Conservation (phyloP, 768 basidiomycete genomes). For the Lentinula sp. region DNA sequence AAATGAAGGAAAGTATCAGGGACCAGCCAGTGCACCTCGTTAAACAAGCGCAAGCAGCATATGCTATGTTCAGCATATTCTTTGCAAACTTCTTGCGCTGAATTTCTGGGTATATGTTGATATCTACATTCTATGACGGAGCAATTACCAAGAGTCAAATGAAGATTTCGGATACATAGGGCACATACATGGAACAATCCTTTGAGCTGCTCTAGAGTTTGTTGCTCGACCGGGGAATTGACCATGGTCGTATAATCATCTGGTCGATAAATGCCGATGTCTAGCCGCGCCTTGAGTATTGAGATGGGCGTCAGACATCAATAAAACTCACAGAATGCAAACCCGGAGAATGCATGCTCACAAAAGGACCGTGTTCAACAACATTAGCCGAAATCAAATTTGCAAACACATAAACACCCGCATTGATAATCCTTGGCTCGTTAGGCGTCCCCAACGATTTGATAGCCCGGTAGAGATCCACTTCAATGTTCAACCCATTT, state of each 20-base stretch:
- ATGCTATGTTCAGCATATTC: slow-evolving; percentile 59
- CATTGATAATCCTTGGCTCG: slow-evolving; percentile 47
- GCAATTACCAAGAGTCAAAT: background rate
- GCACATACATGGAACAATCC: slow-evolving; percentile 43
- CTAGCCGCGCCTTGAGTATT: slow-evolving; percentile 36
- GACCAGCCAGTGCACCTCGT: slow-evolving; percentile 25
- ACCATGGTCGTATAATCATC: slow-evolving; percentile 29
- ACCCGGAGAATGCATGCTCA: slow-evolving; percentile 20
- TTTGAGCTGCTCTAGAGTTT: slow-evolving; percentile 37
- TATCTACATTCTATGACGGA: background rate
- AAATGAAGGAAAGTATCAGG: background rate
- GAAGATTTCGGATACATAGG: slow-evolving; percentile 10
- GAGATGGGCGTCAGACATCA: background rate
- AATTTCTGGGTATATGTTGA: slow-evolving; percentile 34
- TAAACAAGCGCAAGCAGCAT: slow-evolving; percentile 48
- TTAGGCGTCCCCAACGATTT: slow-evolving; percentile 26
- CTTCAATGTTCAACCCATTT: slow-evolving; percentile 70
- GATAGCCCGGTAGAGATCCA: slow-evolving; percentile 52
- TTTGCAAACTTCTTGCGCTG: slow-evolving; percentile 57
- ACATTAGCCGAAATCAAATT: slow-evolving; percentile 40
- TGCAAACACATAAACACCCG: slow-evolving; percentile 48
- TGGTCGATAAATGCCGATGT: slow-evolving; percentile 48
- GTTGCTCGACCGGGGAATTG: slow-evolving; percentile 37
- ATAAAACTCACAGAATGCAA: background rate
- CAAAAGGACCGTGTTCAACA: slow-evolving; percentile 48